phyloP scores from a whole-genome alignment of 2,329 filamentous ascomycete genomes.

The Grosmannia penicillata region DNA sequence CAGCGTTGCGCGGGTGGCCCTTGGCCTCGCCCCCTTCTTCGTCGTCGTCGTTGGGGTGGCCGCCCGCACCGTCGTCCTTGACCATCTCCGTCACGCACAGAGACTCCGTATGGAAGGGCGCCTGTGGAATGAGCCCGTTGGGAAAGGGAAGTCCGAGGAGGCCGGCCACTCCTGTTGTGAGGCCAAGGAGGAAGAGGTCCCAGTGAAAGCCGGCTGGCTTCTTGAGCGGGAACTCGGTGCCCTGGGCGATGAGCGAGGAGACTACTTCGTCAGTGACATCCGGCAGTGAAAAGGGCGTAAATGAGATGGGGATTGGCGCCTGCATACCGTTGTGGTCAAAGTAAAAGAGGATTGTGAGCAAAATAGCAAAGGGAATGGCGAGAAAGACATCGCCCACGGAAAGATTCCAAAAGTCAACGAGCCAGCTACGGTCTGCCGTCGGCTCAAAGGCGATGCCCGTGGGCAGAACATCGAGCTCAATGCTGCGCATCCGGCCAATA shows the following conservation, averaged over 20 bases:
- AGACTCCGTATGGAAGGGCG: constrained; percentile 66
- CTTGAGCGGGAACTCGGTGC: constrained; percentile 64
- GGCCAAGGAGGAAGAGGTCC: constrained; percentile 68
- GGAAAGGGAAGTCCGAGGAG: constrained; percentile 67
- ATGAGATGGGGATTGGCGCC: no score
- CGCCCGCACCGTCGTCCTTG: constrained; percentile 25
- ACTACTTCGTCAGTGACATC: constrained; percentile 34
- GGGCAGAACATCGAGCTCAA: constrained; percentile 57
- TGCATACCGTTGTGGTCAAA: constrained; percentile 71
- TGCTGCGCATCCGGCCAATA: constrained; percentile 63
- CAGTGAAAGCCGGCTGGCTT: constrained; percentile 79
- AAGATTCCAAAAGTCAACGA: constrained; percentile 72
- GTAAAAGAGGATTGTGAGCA: constrained; percentile 75
- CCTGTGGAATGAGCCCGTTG: constrained; percentile 72
- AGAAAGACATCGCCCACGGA: constrained; percentile 60
- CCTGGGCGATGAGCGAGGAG: constrained; percentile 69
- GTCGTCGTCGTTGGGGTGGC: background rate
- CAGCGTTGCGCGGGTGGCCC: constrained; percentile 24
- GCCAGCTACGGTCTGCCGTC: constrained; percentile 58
- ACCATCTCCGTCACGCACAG: constrained; percentile 54
- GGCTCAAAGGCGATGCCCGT: constrained; percentile 67
- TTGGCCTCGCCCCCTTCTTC: constrained; percentile 26
- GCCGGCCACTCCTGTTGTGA: constrained; percentile 63
- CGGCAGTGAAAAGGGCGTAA: no score
- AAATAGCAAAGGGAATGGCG: constrained; percentile 71